These are phyloP conservation scores for Diaporthe nobilis DNA, from an alignment of 2,329 filamentous ascomycete species.

Conservation along the genomic window DNA sequence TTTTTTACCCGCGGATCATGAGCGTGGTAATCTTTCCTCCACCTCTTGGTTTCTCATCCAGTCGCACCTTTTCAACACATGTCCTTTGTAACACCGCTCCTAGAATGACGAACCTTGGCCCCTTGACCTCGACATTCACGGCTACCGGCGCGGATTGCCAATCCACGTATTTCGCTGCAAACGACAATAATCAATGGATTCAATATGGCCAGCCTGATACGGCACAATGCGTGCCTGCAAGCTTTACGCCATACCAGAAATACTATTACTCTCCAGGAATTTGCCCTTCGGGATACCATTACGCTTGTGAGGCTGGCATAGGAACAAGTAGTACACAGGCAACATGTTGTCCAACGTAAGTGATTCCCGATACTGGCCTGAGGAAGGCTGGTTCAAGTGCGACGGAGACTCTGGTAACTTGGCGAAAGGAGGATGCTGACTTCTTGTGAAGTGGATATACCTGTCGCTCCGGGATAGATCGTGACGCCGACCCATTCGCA, in stretches of 20 bases:
- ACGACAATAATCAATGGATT: conserved; percentile 20
- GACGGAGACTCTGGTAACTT: too few relatives aligned
- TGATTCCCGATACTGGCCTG: background rate
- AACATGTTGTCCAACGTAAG: conserved; percentile 16
- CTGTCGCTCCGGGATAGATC: background rate
- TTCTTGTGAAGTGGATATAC: background rate
- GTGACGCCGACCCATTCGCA: conserved; percentile 18
- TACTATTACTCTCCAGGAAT: conserved; percentile 25
- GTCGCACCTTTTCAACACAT: background rate
- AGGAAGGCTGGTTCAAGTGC: background rate
- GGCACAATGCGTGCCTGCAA: conserved; percentile 9
- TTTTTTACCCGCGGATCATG: background rate
- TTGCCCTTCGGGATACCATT: conserved; percentile 17
- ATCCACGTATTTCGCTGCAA: conserved; percentile 3
- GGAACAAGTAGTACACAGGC: conserved; percentile 24
- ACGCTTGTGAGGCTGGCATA: conserved; percentile 12
- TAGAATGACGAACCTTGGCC: conserved; percentile 16
- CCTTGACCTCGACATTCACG: conserved; percentile 5
- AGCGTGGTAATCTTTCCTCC: background rate
- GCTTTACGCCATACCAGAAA: conserved; percentile 1
- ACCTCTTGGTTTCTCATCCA: background rate
- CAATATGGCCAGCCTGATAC: conserved; percentile 20
- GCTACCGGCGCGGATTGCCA: conserved; percentile 14
- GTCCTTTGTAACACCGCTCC: background rate
- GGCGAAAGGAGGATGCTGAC: background rate